Base-by-base conservation (phyloP, 1,284 basidiomycete genomes). In the Puccinia horiana region DNA sequence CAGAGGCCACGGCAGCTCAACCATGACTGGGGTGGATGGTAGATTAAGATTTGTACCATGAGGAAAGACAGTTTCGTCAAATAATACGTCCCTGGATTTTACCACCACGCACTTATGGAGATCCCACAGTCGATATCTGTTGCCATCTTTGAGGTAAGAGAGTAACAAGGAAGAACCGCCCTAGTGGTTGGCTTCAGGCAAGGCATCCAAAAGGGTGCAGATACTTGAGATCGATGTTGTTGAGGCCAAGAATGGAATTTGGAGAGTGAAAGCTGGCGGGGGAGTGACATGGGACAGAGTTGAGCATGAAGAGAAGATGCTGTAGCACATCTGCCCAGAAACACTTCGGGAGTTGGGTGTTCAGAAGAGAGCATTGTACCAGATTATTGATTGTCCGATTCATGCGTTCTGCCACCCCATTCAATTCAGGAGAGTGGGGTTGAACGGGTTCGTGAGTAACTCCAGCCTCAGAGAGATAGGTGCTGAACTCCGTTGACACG, bases 341-440 rank as follows among this genome's bases (percentile, higher is more conserved):
- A 37, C 23, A 61, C 26, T 76, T 76, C 0, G 56, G 56, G 9
- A 76, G 26, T 37, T 16, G 23, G 11, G 74, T 14, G n/a, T 35
- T 32, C 1, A 26, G 9, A 2, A 61, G 54, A 40, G 54, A 32
- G 18, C 11, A 61, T 40, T 35, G 37, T 0, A 76, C 61, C 52
- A 56, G 56, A 61, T 76, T 76, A 12, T 14, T 16, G 1, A 61
- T 65, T 32, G 73, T 75, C 8, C 29, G 73, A 32, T 56, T 56
- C 4, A 29, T 26, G 16, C 73, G 23, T 35, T 75, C 52, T 8
- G 47, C n/a, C n/a, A 52, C 73, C n/a, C 47, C 47, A 63, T 83
- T 83, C 40, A 81, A 49, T 65, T 82, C 47, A 11, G 82, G 83
- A 12, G 78, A 77, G 65, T 77, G 76, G 32, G 83, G 80, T 12